Percentiles rank a stretch among this genome's conserved stretches.
Evolutionary conservation across 805 yeast species (phyloP).

Genomic region (Torulaspora quercuum): DNA sequence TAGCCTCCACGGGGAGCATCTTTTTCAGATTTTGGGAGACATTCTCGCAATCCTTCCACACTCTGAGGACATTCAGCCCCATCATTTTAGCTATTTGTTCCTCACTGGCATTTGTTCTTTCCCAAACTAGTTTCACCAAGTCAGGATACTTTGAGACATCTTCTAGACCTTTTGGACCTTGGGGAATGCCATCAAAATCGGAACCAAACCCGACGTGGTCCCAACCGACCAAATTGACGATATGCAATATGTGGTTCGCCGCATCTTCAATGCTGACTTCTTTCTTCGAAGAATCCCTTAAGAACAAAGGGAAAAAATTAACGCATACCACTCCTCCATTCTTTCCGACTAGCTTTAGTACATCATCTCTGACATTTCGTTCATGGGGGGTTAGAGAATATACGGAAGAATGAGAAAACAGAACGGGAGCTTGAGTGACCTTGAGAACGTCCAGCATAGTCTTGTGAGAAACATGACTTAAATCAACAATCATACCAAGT

Average conservation of each 20-base stretch:
- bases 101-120: slow-evolving; percentile 41
- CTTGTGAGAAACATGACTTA: slow-evolving; percentile 47
- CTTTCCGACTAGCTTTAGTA: slow-evolving; percentile 38
- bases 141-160: slow-evolving; percentile 56
- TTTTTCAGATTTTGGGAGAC: slow-evolving; percentile 28
- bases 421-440: slow-evolving; percentile 44
- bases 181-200: slow-evolving; percentile 52
- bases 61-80: slow-evolving; percentile 47
- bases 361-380: slow-evolving; percentile 50
- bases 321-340: slow-evolving; percentile 49
- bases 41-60: slow-evolving; percentile 42
- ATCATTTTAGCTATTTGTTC: slow-evolving; percentile 43
- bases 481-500: slow-evolving; percentile 51
- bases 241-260: slow-evolving; percentile 44
- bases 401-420: slow-evolving; percentile 50
- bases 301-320: slow-evolving; percentile 45
- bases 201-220: slow-evolving; percentile 50
- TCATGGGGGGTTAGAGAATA: slow-evolving; percentile 41
- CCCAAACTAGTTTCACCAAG: slow-evolving; percentile 38
- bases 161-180: slow-evolving; percentile 49
- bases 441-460: slow-evolving; percentile 47
- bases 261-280: slow-evolving; percentile 46
- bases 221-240: slow-evolving; percentile 48
- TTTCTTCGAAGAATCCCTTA: slow-evolving; percentile 20
- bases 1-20: slow-evolving; percentile 33